A percentile compares a stretch with the other conserved stretches of the same genome.
These are phyloP conservation scores for Aspergillus ostianus DNA, from an alignment of 495 filamentous ascomycete genomes.

Conservation along the genomic window DNA sequence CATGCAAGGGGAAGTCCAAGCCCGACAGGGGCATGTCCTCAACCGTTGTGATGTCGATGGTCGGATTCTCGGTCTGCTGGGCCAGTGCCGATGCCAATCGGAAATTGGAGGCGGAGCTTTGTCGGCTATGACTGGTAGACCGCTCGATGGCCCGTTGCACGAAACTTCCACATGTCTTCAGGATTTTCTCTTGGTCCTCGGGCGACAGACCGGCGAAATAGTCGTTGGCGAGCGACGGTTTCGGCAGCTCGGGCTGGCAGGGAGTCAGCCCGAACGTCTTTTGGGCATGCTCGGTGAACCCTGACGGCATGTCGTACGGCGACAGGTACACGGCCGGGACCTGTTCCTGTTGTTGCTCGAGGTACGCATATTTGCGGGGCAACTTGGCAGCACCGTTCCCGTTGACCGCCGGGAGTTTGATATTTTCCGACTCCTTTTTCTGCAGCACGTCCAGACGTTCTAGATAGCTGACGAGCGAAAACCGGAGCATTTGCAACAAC, in stretches of 20 bases:
- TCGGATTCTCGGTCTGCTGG: slow-evolving; percentile 47
- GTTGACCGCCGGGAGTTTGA: slow-evolving; percentile 37
- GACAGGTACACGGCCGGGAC: slow-evolving; percentile 47
- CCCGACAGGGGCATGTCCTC: slow-evolving; percentile 42
- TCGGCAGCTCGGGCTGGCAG: slow-evolving; percentile 38
- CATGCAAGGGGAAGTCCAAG: slow-evolving; percentile 44
- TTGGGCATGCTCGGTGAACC: slow-evolving; percentile 46
- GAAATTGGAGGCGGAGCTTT: slow-evolving; percentile 44
- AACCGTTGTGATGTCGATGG: slow-evolving; percentile 48
- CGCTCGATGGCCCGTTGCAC: slow-evolving; percentile 46
- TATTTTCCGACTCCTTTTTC: slow-evolving; percentile 43
- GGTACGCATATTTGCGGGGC: slow-evolving; percentile 44
- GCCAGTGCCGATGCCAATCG: slow-evolving; percentile 43
- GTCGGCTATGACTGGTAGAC: slow-evolving; percentile 44
- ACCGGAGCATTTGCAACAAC: slow-evolving; percentile 47
- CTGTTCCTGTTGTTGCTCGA: slow-evolving; percentile 43
- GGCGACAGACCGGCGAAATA: slow-evolving; percentile 43
- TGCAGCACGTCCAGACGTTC: slow-evolving; percentile 47
- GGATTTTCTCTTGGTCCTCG: slow-evolving; percentile 43
- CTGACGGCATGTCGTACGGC: slow-evolving; percentile 49
- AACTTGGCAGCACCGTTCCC: slow-evolving; percentile 35
- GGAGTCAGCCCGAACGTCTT: slow-evolving; percentile 39
- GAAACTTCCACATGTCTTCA: slow-evolving; percentile 48
- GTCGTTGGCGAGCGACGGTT: slow-evolving; percentile 45
- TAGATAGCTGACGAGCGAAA: slow-evolving; percentile 46